These are phyloP conservation scores for Poa annua DNA, from an alignment of 176 grass and related monocot genomes.

Conservation along the genomic window DNA sequence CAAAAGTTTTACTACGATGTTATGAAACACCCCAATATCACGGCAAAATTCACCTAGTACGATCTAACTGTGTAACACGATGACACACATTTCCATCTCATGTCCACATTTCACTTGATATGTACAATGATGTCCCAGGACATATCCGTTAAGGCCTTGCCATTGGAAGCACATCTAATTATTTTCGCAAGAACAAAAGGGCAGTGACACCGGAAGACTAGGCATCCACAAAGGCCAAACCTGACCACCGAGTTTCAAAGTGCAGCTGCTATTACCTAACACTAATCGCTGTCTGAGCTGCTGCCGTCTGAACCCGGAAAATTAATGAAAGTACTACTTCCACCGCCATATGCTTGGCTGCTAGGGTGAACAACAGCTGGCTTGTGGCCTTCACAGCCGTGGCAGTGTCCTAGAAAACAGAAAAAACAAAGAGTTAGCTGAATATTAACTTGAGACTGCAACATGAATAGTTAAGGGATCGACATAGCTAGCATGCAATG, in stretches of 20 bases:
- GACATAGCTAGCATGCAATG: neutral
- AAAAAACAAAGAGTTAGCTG: neutral
- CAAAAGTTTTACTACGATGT: too few species aligned
- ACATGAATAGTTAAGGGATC: neutral
- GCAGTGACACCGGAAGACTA: neutral
- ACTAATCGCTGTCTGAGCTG: neutral
- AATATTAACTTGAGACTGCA: neutral
- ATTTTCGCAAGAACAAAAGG: neutral
- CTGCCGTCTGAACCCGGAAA: neutral
- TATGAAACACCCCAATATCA: too few species aligned
- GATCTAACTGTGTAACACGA: neutral
- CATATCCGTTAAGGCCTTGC: too few species aligned
- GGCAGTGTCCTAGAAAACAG: neutral
- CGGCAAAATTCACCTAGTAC: too few species aligned
- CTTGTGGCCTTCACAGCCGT: neutral
- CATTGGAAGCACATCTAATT: too few species aligned
- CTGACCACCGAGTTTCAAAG: too few species aligned
- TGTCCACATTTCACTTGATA: neutral
- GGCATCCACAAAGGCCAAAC: neutral
- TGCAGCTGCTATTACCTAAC: too few species aligned
- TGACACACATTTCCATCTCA: neutral
- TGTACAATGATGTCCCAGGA: too few species aligned
- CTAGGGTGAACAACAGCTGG: conserved; percentile 11
- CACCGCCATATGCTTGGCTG: neutral
- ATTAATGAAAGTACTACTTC: conserved; percentile 3